Evolutionary conservation across 345 rosid species (phyloP).

Genomic region (Aethionema arabicum): DNA sequence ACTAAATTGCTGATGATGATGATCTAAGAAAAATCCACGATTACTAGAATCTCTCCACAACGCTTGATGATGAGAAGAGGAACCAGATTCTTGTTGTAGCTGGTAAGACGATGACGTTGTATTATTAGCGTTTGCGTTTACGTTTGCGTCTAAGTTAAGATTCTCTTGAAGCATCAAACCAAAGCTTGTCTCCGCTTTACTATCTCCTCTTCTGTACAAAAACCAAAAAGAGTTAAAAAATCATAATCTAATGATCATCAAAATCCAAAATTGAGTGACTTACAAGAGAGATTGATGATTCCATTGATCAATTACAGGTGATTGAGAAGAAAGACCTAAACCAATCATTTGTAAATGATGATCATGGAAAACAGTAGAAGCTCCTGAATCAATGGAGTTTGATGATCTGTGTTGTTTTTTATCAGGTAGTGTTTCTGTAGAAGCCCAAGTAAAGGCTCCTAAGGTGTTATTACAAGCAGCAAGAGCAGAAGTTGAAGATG

Average conservation of each 20-base stretch:
- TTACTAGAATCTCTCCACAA: constrained; percentile 44
- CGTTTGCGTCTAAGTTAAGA: constrained; percentile 49
- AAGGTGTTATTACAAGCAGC: constrained; percentile 29
- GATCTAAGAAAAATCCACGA: constrained; percentile 62
- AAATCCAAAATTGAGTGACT: constrained; percentile 16
- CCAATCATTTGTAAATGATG: constrained; percentile 76
- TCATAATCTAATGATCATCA: constrained; percentile 6
- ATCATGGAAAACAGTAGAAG: constrained; percentile 51
- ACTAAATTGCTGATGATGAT: constrained; percentile 48
- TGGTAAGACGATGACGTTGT: constrained; percentile 39
- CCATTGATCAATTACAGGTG: constrained; percentile 63
- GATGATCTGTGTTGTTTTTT: constrained; percentile 37
- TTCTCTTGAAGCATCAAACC: constrained; percentile 76
- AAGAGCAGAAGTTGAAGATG: constrained; percentile 34
- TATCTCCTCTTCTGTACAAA: constrained; percentile 52
- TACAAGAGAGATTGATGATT: constrained; percentile 80
- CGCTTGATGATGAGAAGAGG: constrained; percentile 40
- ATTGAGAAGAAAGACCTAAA: constrained; percentile 78
- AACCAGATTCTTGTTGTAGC: constrained; percentile 36
- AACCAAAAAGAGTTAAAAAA: constrained; percentile 4
- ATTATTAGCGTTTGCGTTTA: constrained; percentile 40
- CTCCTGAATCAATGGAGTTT: constrained; percentile 55
- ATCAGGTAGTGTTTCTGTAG: constrained; percentile 44
- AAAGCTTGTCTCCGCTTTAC: constrained; percentile 58
- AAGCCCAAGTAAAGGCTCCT: constrained; percentile 55